Evolutionary conservation across 768 basidiomycete species (phyloP), one percentile per base, ranked within the genome.

Genomic region (Mycena latifolia): DNA sequence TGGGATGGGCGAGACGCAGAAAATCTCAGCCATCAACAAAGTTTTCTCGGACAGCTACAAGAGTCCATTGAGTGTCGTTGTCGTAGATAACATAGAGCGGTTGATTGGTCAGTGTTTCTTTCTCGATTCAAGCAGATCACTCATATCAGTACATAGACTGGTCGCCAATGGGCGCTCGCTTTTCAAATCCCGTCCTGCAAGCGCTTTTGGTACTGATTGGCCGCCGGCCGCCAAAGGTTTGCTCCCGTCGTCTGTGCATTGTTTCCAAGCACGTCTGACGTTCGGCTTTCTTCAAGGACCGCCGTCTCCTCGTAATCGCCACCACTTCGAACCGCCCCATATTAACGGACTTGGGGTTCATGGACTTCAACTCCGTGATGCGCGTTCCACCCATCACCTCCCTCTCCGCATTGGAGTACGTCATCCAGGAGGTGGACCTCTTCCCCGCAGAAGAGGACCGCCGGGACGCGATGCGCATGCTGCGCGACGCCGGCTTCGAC

Each of bases 1-100:
- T 66, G 98, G 98, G 10, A 96, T 88, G 77, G 89, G 90, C n/a
- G 98, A 99, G 76, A 78, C 85, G 17, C 94, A 96, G 77, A 99
- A 99, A 81, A 91, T 99, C 47, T 83, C 89, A 0, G 88, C 95
- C 3, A 93, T 99, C 74, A 92, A 88, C 75, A 99, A 96, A 79
- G 87, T 95, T 35, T 99, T 99, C 78, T 84, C 86, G 52, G 98
- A 99, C 79, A 95, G 93, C 69, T 96, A 98, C 79, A 99, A 99
- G 86, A 96, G 94, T 83, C 96, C 97, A 9, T 76, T 96, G 65
- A 98, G 97, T 73, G 94, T 99, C 3, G 89, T 99, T 57, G 95
- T 99, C 11, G 91, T 99, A 15, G 98, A 99, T 75, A 96, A 90
- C 70, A 85, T 99, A 63, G 98, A 99, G 78, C 88, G 97, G 37